Conservation (phyloP, 192 early-diverging fungal species). For the Umbelopsis ramanniana region DNA sequence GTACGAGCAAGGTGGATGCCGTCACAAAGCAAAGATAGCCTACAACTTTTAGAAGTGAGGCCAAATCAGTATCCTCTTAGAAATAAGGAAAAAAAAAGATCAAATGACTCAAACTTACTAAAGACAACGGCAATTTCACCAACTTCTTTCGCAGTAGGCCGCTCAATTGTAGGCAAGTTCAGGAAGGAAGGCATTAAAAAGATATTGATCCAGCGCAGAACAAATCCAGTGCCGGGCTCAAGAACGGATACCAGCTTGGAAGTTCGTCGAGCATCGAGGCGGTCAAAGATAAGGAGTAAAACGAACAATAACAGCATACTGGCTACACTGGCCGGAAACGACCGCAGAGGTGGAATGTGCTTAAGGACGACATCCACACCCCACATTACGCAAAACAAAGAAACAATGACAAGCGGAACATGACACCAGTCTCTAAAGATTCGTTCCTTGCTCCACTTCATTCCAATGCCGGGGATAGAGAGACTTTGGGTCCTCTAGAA, state of each 20-base stretch:
- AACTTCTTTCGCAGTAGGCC: conserved; percentile 14
- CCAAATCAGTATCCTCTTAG: background rate
- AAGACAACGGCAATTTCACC: conserved; percentile 24
- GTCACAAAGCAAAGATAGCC: conserved; percentile 11
- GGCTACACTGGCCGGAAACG: conserved; percentile 25
- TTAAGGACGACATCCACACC: conserved; percentile 7
- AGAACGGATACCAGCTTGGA: conserved; percentile 7
- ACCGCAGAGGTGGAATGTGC: conserved; percentile 11
- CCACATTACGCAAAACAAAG: conserved; percentile 5
- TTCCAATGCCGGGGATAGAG: background rate
- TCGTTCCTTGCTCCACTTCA: background rate
- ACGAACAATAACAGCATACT: conserved; percentile 26
- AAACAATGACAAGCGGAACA: background rate
- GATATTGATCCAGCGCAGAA: conserved; percentile 21
- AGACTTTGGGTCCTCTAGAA: too few species aligned
- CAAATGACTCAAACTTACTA: background rate
- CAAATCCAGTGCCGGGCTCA: conserved; percentile 17
- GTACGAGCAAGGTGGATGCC: background rate
- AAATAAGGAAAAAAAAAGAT: background rate
- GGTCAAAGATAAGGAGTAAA: background rate
- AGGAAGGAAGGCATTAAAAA: conserved; percentile 19
- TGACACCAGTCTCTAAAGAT: conserved; percentile 11
- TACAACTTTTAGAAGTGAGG: background rate
- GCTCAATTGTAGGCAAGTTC: conserved; percentile 16
- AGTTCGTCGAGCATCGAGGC: conserved; percentile 1